Percentiles rank a stretch among this genome's conserved stretches.
Conservation (phyloP, 2,329 filamentous ascomycete genomes). For the Xylariaceae sp. region DNA sequence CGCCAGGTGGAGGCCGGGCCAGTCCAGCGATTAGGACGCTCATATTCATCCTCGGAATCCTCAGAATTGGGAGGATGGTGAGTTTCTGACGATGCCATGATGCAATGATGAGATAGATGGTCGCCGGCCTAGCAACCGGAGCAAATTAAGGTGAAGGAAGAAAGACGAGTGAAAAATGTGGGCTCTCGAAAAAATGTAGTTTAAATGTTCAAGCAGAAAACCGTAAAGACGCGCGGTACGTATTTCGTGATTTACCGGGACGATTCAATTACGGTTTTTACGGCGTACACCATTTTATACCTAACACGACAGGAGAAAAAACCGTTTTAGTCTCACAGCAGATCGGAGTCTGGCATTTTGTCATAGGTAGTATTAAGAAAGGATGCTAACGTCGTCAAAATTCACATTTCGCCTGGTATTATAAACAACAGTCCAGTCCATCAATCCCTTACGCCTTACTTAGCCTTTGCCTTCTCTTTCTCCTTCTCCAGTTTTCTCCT, state of each 20-base stretch:
- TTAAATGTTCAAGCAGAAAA: not conserved
- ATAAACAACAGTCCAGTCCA: constrained; percentile 8
- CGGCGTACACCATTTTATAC: too few species aligned
- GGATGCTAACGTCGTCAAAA: not conserved
- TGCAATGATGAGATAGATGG: not conserved
- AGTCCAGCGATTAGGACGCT: constrained; percentile 67
- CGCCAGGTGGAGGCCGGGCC: constrained; percentile 65
- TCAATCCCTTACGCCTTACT: constrained; percentile 15
- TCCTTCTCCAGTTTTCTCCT: constrained; percentile 77
- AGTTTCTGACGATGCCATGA: constrained; percentile 22
- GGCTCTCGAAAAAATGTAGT: not conserved
- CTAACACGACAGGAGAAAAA: not conserved
- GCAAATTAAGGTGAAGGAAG: not conserved
- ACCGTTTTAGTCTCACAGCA: not conserved
- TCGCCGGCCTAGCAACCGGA: not conserved
- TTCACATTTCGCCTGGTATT: constrained; percentile 14
- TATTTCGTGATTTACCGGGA: too few species aligned
- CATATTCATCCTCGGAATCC: constrained; percentile 36
- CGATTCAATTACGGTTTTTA: too few species aligned
- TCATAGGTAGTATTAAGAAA: not conserved
- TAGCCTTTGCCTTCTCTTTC: constrained; percentile 34
- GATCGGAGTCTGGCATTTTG: not conserved
- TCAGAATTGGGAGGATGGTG: constrained; percentile 35
- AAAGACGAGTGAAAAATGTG: constrained; percentile 7
- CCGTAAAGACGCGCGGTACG: too few species aligned